phyloP scores from a whole-genome alignment of 1,284 basidiomycete species.

The Bondarzewia mesenterica region DNA sequence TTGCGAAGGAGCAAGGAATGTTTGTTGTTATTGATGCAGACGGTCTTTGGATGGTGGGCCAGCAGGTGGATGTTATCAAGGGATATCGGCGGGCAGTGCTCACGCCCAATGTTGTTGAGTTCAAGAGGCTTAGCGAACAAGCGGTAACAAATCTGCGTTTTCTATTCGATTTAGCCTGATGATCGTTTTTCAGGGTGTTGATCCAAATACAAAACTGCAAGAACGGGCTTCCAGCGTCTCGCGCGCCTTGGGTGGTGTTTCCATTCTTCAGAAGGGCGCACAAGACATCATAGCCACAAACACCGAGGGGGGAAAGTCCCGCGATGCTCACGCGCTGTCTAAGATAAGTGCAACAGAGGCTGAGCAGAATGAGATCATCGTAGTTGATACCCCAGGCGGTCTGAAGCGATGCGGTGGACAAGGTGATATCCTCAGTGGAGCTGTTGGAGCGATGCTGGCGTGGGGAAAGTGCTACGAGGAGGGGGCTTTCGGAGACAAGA shows the following conservation, averaged over 20 bases:
- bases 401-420: conserved; percentile 93
- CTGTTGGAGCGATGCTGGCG: conserved; percentile 82
- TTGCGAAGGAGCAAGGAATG: conserved; percentile 50
- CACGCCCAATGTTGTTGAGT: conserved; percentile 95
- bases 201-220: conserved; percentile 36
- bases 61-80: conserved; percentile 66
- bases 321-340: conserved; percentile 15
- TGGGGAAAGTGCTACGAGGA: conserved; percentile 92
- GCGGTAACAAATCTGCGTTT: conserved; percentile 37
- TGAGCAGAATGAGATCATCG: conserved; percentile 35
- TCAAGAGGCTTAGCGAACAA: conserved; percentile 74
- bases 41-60: conserved; percentile 72
- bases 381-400: conserved; percentile 72
- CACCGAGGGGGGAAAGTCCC: conserved; percentile 43
- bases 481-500: conserved; percentile 59
- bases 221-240: conserved; percentile 61
- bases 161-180: neutral
- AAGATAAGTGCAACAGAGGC: conserved; percentile 19
- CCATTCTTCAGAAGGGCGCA: conserved; percentile 87
- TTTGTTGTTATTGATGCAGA: conserved; percentile 94
- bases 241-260: conserved; percentile 73
- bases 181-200: conserved; percentile 35
- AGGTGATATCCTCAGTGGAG: conserved; percentile 88
- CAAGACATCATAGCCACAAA: conserved; percentile 65
- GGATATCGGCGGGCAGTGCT: conserved; percentile 80